phyloP scores from a whole-genome alignment of 2,329 filamentous ascomycete genomes.

The Emergomyces orientalis region DNA sequence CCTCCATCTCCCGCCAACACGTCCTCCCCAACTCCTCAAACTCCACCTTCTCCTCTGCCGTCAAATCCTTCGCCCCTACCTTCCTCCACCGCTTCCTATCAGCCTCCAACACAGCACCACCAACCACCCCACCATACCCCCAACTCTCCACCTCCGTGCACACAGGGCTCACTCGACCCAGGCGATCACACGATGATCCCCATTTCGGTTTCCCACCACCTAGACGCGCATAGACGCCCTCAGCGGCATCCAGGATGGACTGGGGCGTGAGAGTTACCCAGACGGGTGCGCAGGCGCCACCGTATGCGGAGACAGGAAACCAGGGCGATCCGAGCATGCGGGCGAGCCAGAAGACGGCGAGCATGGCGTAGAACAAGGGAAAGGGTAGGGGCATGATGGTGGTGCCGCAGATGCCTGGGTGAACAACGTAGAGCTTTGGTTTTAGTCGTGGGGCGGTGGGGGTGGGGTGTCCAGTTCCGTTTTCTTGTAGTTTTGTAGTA shows the following conservation, averaged over 20 bases:
- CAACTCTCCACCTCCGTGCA: conserved; percentile 80
- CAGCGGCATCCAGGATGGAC: conserved; percentile 29
- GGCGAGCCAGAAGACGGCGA: conserved; percentile 57
- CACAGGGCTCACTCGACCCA: conserved; percentile 53
- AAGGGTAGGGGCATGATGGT: conserved; percentile 66
- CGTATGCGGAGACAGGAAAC: conserved; percentile 70
- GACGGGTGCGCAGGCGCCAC: conserved; percentile 63
- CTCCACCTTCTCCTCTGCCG: conserved; percentile 30
- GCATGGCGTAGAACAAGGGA: conserved; percentile 61
- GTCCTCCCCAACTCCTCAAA: conserved; percentile 35
- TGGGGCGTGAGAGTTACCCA: conserved; percentile 67
- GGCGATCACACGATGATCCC: conserved; percentile 61
- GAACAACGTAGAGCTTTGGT: conserved; percentile 65
- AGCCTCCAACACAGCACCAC: conserved; percentile 43
- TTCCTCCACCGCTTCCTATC: conserved; percentile 50
- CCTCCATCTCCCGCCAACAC: conserved; percentile 38
- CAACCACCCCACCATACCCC: conserved; percentile 54
- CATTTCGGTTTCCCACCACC: conserved; percentile 61
- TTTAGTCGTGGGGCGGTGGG: conserved; percentile 17
- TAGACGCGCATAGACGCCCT: conserved; percentile 47
- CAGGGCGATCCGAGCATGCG: conserved; percentile 78
- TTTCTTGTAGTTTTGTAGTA: conserved; percentile 3
- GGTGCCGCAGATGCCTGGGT: conserved; percentile 81
- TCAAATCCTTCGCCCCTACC: conserved; percentile 49
- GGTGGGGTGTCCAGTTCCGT: conserved; percentile 11